Evolutionary conservation across 345 rosid genomes (phyloP), one percentile per base, ranked within the genome.

Genomic region (Mercurialis annua): DNA sequence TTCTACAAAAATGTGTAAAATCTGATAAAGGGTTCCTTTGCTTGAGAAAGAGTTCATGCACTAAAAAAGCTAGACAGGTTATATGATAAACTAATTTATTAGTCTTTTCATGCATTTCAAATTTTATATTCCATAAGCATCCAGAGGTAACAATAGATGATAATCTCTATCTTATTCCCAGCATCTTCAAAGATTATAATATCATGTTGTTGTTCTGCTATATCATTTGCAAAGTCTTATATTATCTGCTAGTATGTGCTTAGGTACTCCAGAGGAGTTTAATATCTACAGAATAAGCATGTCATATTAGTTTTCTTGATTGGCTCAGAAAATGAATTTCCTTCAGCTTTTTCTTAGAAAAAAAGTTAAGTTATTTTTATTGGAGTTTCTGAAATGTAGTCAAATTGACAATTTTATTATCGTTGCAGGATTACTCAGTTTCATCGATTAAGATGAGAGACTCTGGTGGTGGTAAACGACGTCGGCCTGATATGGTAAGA

Each of bases 371-470:
- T n/a, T 40, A 40, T 40, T 40, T 4, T 40, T 14, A 40, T 40
- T 40, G 11, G 27, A 34, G 4, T 49, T 21, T 14, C 44, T 64
- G 27, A 51, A 65, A 24, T 30, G 40, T 18, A 61, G 6, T 7
- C 1, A 34, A 17, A 30, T n/a, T 10, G 43, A 53, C 43, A 49
- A 21, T 18, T 20, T 26, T 17, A 20, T 50, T 1, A 27, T 30
- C n/a, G 40, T 66, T 71, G 49, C 67, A 89, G 96, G 90, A 81
- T 33, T 80, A 80, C 62, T 92, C 93, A 5, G 54, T 78, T 62
- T 78, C 94, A 67, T 87, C 92, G 63, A 72, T 76, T 59, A 87
- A 81, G 82, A 81, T 68, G 85, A 80, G 79, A 77, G 86, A 71
- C 58, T 62, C 85, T 23, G 73, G 54, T 24, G 75, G 75, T 67